Evolutionary conservation across 495 filamentous ascomycete genomes (phyloP).

Genomic region (Tuber melanosporum): DNA sequence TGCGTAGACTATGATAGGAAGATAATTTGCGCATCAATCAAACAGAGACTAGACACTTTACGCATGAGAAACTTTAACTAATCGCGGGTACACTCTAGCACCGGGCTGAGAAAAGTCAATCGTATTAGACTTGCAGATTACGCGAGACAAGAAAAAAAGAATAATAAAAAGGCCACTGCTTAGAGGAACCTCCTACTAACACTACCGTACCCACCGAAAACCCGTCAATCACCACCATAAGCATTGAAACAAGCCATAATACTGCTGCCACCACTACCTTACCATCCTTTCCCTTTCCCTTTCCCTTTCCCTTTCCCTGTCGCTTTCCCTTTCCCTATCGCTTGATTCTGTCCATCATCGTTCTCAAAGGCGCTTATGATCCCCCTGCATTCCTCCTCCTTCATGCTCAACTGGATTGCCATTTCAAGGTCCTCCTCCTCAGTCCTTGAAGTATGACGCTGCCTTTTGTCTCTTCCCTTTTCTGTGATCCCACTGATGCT

Average conservation of each 20-base stretch:
- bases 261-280: neutral
- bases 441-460: slow-evolving; percentile 28
- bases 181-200: neutral
- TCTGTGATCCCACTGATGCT: neutral
- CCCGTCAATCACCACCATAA: neutral
- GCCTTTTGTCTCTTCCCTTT: slow-evolving; percentile 19
- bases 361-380: slow-evolving; percentile 11
- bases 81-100: neutral
- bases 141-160: neutral
- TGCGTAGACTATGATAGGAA: neutral
- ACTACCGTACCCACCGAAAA: neutral
- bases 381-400: slow-evolving; percentile 57
- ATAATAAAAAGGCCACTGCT: neutral
- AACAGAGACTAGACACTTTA: neutral
- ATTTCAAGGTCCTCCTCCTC: slow-evolving; percentile 65
- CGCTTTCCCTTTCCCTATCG: slow-evolving; percentile 27
- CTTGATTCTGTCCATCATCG: slow-evolving; percentile 1
- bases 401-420: slow-evolving; percentile 77
- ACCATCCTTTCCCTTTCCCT: slow-evolving; percentile 13
- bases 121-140: neutral
- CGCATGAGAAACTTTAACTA: neutral
- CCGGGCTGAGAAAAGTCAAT: neutral
- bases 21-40: neutral
- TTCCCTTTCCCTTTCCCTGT: slow-evolving; percentile 33
- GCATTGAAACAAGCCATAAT: neutral